Percentiles rank a stretch among this genome's conserved stretches.
Conservation (phyloP, 139 green algal species). For the Chlorella sp. region DNA sequence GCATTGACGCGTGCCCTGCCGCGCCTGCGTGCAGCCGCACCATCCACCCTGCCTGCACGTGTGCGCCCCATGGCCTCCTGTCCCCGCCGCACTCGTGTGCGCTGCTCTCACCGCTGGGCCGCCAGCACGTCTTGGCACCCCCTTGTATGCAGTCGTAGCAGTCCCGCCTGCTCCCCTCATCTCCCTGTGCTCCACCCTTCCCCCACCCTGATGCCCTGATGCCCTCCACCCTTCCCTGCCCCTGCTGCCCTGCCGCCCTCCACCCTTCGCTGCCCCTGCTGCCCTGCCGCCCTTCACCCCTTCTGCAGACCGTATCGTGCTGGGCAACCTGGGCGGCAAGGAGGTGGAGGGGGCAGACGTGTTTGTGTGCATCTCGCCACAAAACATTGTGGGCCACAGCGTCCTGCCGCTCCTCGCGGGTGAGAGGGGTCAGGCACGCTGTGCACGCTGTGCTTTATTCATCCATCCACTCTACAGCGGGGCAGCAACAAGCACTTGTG, state of each 20-base stretch:
- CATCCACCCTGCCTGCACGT: no score
- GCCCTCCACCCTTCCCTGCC: not conserved
- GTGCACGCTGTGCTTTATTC: not conserved
- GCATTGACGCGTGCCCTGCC: no score
- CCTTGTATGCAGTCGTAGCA: not conserved
- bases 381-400: conserved; percentile 78
- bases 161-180: not conserved
- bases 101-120: no score
- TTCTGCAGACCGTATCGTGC: conserved; percentile 3
- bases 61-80: no score
- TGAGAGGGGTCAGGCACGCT: not conserved
- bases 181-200: no score
- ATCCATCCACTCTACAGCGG: no score
- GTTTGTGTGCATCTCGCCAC: conserved; percentile 66
- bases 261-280: no score
- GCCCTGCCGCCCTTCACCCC: not conserved
- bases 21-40: no score
- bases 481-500: no score
- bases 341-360: conserved; percentile 51
- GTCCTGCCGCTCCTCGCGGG: conserved; percentile 59
- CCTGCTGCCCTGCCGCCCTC: not conserved
- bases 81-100: no score
- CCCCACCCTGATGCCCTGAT: no score
- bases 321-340: conserved; percentile 1
- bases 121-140: no score